Base-by-base conservation (phyloP, 192 early-diverging fungal genomes). In the Entomortierella chlamydospora region DNA sequence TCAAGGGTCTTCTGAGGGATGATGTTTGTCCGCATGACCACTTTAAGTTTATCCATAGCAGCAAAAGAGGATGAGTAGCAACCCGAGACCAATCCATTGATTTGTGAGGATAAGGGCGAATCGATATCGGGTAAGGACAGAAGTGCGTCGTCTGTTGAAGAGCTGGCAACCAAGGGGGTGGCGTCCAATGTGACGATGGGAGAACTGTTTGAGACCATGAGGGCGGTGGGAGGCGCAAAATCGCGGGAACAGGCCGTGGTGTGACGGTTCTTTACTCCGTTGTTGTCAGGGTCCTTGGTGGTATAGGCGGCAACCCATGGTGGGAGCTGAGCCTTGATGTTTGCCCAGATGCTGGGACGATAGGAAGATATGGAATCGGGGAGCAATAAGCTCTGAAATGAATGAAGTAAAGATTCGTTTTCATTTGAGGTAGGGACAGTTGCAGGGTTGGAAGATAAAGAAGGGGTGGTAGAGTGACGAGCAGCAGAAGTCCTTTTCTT, bases 21-120 rank as follows among this genome's bases (percentile, higher is more conserved):
- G 17, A 57, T 70, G 51, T 79, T 62, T 9, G 68, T 60, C 12
- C 68, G 52, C 61, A 64, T 57, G 60, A 64, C 34, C 34, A 37
- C 57, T 57, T 70, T 70, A 63, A 79, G 65, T 51, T 70, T 70
- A 57, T 79, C 76, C 61, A 73, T 60, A 0, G 71, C 59, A 31
- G 66, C 67, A 30, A 78, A 61, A 4, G 73, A 78, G 13, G 37
- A 66, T 2, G 73, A 61, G 23, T 69, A 77, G 23, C 12, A 30
- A 12, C 57, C 72, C 49, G 50, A 61, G 22, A 37, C 22, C 18
- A 39, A 12, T 2, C 13, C 18, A 37, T 43, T 41, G 33, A n/a
- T n/a, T 33, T 39, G 25, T 26, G 37, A 34, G 41, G 18, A 43
- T 17, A 39, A 3, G 43, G 6, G n/a, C n/a, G n/a, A n/a, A 37